Base-by-base conservation (phyloP, 352 stramenopile species). In the Globisporangium canariense region DNA sequence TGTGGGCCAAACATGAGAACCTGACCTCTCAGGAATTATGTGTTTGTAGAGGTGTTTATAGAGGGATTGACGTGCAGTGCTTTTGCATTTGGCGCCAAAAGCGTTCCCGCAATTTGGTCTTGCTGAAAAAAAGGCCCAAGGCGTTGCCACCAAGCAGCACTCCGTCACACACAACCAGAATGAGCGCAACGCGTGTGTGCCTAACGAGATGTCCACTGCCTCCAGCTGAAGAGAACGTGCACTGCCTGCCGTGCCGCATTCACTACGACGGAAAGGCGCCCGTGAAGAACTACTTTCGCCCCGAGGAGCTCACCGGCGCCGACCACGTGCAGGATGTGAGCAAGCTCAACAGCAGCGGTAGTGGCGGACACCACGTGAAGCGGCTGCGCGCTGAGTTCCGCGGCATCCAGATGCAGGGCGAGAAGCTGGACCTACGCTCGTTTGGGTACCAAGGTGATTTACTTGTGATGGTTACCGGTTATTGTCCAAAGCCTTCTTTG, bases 221-320 rank as follows among this genome's bases (percentile, higher is more conserved):
- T 18, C 63, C 81, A 8, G 47, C 76, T 1, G 79, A 89, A 43
- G 58, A 81, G 54, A 71, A 65, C 32, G 78, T 94, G 63, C 86
- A 94, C 68, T 88, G 82, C 32, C 67, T 94, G 52, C 86, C 86
- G 18, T 94, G 86, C 46, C 79, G 78, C 45, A 86, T 94, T 52
- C 74, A 91, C 60, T 77, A 80, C 60, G 71, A 92, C 64, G 86
- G 86, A 2, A 55, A 68, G 8, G 86, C 86, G 3, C 54, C 78
- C 0, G 79, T 94, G 46, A 88, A 90, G 71, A 89, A 73, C 50
- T 93, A 90, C 62, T 94, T 94, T 69, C 78, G 60, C 13, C 82
- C 77, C n/a, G 52, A 43, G 69, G 65, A 59, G 74, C 64, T 67
- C 76, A 72, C 60, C 62, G 65, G 43, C 69, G 55, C 4, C 47